Evolutionary conservation across 2,329 filamentous ascomycete species (phyloP), one percentile per base, ranked within the genome.

Genomic region (Talaromyces pinophilus): DNA sequence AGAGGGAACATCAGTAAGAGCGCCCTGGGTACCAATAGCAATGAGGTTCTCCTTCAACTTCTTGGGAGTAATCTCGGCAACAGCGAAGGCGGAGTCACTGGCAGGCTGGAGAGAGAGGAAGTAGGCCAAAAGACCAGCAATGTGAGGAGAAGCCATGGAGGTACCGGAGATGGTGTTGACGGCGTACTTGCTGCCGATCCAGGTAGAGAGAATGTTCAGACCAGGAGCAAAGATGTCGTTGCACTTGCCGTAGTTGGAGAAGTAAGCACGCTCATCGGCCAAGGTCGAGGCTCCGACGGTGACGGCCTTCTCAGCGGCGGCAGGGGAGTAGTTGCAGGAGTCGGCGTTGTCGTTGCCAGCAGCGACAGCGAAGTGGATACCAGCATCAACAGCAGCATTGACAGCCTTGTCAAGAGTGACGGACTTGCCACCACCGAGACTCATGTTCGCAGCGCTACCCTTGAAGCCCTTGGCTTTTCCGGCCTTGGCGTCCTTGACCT

Each of bases 241-340:
- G 88, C 95, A 99, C 87, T 94, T 95, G 81, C 95, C 95, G 82
- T 90, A 98, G 91, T 99, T 99, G 88, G 96, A 99, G 89, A 99
- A 99, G 88, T 98, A 99, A 71, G 95, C 95, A 82, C 95, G 94
- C 86, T 92, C 92, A 78, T 99, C 95, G 76, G 90, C 88, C 68
- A 99, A 88, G 73, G 92, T 95, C 55, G 93, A 96, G 72, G 95
- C 95, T 82, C 94, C 96, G 70, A 99, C 95, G 67, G 95, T 99
- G 79, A 99, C 88, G 72, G 95, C 93, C 77, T 96, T 92, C 75
- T 88, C 85, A 73, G 96, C 93, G 70, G 94, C 92, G 75, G 95
- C 96, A 68, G 95, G 95, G 48, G 95, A 99, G 88, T 98, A 99
- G 86, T 95, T 96, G 90, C 95, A 99, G 67, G 96, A 95, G 82